Conservation (phyloP, 345 rosid species). For the Syzygium grande region DNA sequence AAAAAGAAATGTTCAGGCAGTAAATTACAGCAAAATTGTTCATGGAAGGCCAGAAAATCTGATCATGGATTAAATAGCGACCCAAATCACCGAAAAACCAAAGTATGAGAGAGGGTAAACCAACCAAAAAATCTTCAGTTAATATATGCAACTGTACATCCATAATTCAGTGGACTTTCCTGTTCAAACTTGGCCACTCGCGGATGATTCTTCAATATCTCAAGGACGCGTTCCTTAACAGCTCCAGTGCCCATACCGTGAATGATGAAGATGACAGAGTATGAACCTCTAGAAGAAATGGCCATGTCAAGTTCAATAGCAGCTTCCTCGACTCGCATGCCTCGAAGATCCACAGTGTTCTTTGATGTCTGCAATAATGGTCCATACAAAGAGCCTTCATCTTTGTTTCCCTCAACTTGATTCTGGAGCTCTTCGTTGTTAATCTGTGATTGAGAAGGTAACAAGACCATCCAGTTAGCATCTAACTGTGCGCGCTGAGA, state of each 20-base stretch:
- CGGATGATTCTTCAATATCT: constrained; percentile 46
- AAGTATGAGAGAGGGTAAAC: not conserved
- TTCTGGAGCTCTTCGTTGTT: constrained; percentile 19
- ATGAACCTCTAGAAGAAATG: constrained; percentile 33
- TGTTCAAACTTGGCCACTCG: constrained; percentile 58
- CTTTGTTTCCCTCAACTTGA: constrained; percentile 7
- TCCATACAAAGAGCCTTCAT: constrained; percentile 23
- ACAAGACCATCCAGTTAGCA: not conserved
- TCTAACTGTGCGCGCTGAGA: not conserved
- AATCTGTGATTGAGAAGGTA: not conserved
- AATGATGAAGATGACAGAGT: constrained; percentile 53
- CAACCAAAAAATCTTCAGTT: constrained; percentile 31
- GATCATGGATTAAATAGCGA: not conserved
- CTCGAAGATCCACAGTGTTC: constrained; percentile 79
- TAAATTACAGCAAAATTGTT: not conserved
- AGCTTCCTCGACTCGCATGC: constrained; percentile 81
- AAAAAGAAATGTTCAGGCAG: not conserved
- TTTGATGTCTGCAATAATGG: constrained; percentile 56
- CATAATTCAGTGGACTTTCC: constrained; percentile 73
- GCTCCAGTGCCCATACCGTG: constrained; percentile 86
- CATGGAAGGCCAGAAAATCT: not conserved
- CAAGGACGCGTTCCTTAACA: constrained; percentile 55
- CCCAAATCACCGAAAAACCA: not conserved
- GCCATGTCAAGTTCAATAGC: constrained; percentile 55
- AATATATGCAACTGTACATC: constrained; percentile 86